These are phyloP conservation scores for Leishmania tarentolae DNA, from an alignment of 208 protist species.

Conservation along the genomic window DNA sequence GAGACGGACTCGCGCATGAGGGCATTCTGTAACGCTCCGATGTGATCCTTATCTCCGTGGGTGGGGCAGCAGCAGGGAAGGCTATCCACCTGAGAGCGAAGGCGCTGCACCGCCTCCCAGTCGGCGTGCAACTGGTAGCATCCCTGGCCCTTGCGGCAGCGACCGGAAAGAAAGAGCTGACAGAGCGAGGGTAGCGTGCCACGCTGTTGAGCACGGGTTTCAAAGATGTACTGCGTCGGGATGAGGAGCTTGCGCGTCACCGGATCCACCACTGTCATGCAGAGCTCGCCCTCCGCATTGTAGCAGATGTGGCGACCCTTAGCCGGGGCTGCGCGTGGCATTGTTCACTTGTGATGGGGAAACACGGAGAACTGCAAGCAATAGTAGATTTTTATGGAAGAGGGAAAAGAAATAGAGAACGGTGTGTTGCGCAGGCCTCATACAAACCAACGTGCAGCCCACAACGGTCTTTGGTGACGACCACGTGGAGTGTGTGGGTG, in stretches of 20 bases:
- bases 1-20: slow-evolving; percentile 19
- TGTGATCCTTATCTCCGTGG: slow-evolving; percentile 69
- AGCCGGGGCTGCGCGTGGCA: slow-evolving; percentile 19
- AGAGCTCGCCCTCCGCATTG: slow-evolving; percentile 42
- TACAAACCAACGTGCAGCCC: neutral
- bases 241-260: slow-evolving; percentile 73
- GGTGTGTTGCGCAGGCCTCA: neutral
- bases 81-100: slow-evolving; percentile 56
- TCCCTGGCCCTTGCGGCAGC: slow-evolving; percentile 65
- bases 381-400: neutral
- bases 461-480: neutral
- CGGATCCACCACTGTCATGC: slow-evolving; percentile 78
- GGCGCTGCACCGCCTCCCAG: slow-evolving; percentile 49
- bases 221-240: slow-evolving; percentile 55
- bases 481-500: neutral
- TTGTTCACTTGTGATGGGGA: neutral
- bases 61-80: slow-evolving; percentile 75
- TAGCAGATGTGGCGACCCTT: slow-evolving; percentile 39
- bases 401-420: neutral
- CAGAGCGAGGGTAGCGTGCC: slow-evolving; percentile 70
- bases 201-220: slow-evolving; percentile 62
- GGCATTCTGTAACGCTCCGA: slow-evolving; percentile 33
- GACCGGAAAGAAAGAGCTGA: slow-evolving; percentile 69
- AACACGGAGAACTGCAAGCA: neutral
- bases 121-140: slow-evolving; percentile 85